These are phyloP conservation scores for Nitzschia inconspicua DNA, from an alignment of 108 stramenopile species.

Conservation along the genomic window DNA sequence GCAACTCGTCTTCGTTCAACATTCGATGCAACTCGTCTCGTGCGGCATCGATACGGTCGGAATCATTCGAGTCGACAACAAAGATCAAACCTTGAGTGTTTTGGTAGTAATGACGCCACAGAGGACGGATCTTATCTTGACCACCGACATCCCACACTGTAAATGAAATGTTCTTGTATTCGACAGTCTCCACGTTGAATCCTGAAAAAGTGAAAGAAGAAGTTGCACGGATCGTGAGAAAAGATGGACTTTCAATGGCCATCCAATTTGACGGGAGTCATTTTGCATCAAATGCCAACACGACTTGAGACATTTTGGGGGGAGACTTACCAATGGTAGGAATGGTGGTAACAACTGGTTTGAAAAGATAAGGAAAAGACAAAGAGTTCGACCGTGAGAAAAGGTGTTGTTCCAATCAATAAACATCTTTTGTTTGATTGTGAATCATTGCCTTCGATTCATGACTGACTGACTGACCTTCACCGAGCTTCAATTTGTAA, in stretches of 20 bases:
- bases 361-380: background rate
- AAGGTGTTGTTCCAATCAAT: background rate
- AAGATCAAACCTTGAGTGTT: conserved; percentile 99
- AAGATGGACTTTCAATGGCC: background rate
- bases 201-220: conserved; percentile 15
- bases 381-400: background rate
- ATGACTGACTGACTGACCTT: conserved; percentile 44
- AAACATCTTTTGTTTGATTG: background rate
- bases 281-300: background rate
- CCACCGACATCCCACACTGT: conserved; percentile 99
- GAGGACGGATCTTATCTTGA: conserved; percentile 99
- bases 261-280: background rate
- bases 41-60: conserved; percentile 98
- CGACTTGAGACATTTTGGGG: background rate
- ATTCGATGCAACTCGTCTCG: conserved; percentile 98
- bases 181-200: conserved; percentile 94
- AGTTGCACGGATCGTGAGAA: background rate
- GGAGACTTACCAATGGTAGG: conserved; percentile 89
- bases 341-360: conserved; percentile 95
- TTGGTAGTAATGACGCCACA: conserved; percentile 99
- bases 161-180: conserved; percentile 98
- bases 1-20: conserved; percentile 98
- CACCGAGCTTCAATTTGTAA: conserved; percentile 99
- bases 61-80: conserved; percentile 98
- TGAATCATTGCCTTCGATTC: background rate